Percentiles rank a stretch among this genome's conserved stretches.
These are phyloP conservation scores for Trichosporon asahii DNA, from an alignment of 1,284 basidiomycete genomes.

Conservation along the genomic window DNA sequence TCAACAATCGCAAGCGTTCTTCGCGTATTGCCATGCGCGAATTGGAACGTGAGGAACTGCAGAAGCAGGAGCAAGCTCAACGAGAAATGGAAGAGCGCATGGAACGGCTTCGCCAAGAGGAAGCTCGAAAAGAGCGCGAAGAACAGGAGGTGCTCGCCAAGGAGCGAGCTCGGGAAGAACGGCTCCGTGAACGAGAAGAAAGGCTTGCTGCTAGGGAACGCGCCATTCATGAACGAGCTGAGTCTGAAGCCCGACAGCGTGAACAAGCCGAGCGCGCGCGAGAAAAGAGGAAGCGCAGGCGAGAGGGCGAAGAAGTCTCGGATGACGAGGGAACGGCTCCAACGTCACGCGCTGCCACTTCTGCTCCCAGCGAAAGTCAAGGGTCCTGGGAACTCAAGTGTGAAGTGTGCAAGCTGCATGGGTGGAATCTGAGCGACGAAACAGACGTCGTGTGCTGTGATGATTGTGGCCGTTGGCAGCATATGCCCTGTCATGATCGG, in stretches of 20 bases:
- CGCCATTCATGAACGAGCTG: slow-evolving; percentile 34
- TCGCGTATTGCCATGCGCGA: slow-evolving; percentile 56
- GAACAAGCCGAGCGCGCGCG: slow-evolving; percentile 45
- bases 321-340: slow-evolving; percentile 18
- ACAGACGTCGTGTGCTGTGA: slow-evolving; percentile 56
- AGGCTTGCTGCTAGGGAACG: slow-evolving; percentile 53
- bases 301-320: slow-evolving; percentile 34
- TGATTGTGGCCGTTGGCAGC: slow-evolving; percentile 56
- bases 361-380: slow-evolving; percentile 3
- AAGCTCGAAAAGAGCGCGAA: slow-evolving; percentile 36
- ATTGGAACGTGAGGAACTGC: slow-evolving; percentile 53
- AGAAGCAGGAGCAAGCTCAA: slow-evolving; percentile 49
- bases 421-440: slow-evolving; percentile 53
- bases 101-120: slow-evolving; percentile 49
- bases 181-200: slow-evolving; percentile 52
- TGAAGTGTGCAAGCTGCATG: slow-evolving; percentile 53
- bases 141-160: slow-evolving; percentile 42
- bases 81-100: slow-evolving; percentile 54
- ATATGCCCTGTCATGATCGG: slow-evolving; percentile 49
- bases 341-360: not conserved
- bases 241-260: slow-evolving; percentile 45
- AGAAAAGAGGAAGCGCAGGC: slow-evolving; percentile 40
- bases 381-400: slow-evolving; percentile 55
- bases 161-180: slow-evolving; percentile 53
- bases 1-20: slow-evolving; percentile 56